Evolutionary conservation across 208 protist species (phyloP), one percentile per base, ranked within the genome.

Genomic region (Leishmania guyanensis): DNA sequence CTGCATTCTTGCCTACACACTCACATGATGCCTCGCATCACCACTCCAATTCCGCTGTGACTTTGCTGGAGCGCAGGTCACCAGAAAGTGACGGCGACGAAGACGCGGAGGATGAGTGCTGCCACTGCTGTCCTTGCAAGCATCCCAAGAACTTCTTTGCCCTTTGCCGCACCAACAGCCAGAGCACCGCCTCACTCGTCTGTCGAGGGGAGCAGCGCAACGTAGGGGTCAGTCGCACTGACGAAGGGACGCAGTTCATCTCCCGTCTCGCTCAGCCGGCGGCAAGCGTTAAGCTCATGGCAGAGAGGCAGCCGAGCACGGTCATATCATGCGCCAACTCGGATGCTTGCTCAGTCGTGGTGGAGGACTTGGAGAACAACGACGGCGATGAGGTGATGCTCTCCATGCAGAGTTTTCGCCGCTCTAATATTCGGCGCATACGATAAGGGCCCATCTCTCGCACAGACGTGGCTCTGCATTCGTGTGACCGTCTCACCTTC

Each of bases 71-170:
- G 43, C 69, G 53, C 43, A 73, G 46, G 43, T 73, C 20, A 20
- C 9, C 43, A 5, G 46, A 65, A 33, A 22, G 70, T 16, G 36
- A 54, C 77, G 51, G 64, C 33, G 12, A n/a, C 5, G 73, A 65
- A 33, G 65, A 51, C 51, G 83, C 75, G 17, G 79, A 66, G 12
- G 56, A 75, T 17, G 77, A 48, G 66, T 92, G 89, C 80, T 92
- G 89, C 74, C 79, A 84, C 77, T 92, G 89, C 84, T 92, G 89
- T 80, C 89, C 86, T 5, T 92, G 89, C 77, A 81, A 69, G 12
- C 81, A 76, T 14, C 88, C 83, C 26, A 81, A 85, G 53, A 91
- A 88, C 76, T 88, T 89, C 43, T 84, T 86, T 53, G 68, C 82
- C 29, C 75, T 90, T 20, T 83, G 78, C 36, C 83, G 66, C 69